These are phyloP conservation scores for Dichotomocladium elegans DNA, from an alignment of 371 early-diverging fungal species.

Conservation along the genomic window DNA sequence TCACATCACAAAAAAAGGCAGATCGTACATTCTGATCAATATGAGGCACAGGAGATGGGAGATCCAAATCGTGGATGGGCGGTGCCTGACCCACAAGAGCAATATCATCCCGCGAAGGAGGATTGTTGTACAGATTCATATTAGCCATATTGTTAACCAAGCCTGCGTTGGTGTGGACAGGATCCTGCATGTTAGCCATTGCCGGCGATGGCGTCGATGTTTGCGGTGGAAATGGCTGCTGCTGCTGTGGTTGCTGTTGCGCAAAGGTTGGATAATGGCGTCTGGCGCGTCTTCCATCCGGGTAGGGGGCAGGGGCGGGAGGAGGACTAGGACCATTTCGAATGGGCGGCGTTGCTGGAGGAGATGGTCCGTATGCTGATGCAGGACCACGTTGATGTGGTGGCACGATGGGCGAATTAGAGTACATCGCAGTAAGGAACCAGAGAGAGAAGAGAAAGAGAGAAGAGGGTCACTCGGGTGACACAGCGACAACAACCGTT, in stretches of 20 bases:
- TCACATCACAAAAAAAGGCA: too few relatives aligned
- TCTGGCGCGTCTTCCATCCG: conserved; percentile 9
- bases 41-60: conserved; percentile 27
- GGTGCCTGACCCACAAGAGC: conserved; percentile 53
- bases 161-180: conserved; percentile 1
- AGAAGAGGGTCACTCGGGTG: too few relatives aligned
- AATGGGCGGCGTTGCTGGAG: conserved; percentile 4
- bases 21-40: conserved; percentile 39
- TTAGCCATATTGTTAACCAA: conserved; percentile 21
- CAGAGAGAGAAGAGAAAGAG: too few relatives aligned
- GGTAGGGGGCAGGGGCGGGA: too few relatives aligned
- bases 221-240: conserved; percentile 4
- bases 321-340: conserved; percentile 9
- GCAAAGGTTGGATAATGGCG: conserved; percentile 20
- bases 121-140: conserved; percentile 16
- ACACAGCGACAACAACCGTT: too few relatives aligned
- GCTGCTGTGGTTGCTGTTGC: conserved; percentile 9
- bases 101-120: conserved; percentile 21
- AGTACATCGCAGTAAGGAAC: too few relatives aligned
- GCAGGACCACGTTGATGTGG: not conserved
- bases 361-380: conserved; percentile 1
- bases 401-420: not conserved
- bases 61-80: conserved; percentile 41
- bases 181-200: not conserved
- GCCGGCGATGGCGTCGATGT: conserved; percentile 1